Percentiles rank a stretch among this genome's conserved stretches.
Conservation (phyloP, 139 green algal species). For the Tetraselmis chui region DNA sequence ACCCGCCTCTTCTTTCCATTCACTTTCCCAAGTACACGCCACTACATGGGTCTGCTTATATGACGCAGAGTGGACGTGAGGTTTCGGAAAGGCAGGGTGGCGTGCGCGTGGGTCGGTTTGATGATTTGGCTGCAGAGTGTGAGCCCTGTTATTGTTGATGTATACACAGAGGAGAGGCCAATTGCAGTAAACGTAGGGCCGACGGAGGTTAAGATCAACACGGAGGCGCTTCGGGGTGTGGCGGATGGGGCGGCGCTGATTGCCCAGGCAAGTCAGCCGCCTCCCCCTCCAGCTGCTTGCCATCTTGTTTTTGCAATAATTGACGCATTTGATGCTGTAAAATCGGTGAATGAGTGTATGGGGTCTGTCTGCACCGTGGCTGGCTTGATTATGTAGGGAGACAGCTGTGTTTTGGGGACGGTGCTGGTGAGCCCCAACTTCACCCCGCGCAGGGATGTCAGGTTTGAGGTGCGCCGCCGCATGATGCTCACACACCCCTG, state of each 20-base stretch:
- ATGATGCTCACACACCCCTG: too few species aligned
- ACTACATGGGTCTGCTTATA: too few species aligned
- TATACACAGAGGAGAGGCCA: not conserved
- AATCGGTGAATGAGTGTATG: too few species aligned
- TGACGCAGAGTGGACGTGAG: too few species aligned
- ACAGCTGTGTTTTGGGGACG: not conserved
- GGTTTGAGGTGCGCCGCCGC: not conserved
- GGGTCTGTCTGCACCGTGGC: too few species aligned
- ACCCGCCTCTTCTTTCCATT: not conserved
- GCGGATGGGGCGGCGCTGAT: not conserved
- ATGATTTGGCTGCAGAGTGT: too few species aligned
- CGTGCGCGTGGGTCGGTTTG: too few species aligned
- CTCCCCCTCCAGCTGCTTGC: too few species aligned
- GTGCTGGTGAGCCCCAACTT: not conserved
- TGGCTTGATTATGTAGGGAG: not conserved
- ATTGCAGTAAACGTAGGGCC: not conserved
- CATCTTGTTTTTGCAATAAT: too few species aligned
- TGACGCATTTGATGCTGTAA: too few species aligned
- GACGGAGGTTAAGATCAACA: not conserved
- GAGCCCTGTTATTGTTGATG: not conserved
- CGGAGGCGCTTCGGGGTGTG: not conserved
- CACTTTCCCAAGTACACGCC: too few species aligned
- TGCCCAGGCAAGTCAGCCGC: not conserved
- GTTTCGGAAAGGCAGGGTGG: too few species aligned
- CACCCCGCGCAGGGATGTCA: not conserved